These are phyloP conservation scores for Fistulinella prunicolor DNA, from an alignment of 768 basidiomycete species.

Conservation along the genomic window DNA sequence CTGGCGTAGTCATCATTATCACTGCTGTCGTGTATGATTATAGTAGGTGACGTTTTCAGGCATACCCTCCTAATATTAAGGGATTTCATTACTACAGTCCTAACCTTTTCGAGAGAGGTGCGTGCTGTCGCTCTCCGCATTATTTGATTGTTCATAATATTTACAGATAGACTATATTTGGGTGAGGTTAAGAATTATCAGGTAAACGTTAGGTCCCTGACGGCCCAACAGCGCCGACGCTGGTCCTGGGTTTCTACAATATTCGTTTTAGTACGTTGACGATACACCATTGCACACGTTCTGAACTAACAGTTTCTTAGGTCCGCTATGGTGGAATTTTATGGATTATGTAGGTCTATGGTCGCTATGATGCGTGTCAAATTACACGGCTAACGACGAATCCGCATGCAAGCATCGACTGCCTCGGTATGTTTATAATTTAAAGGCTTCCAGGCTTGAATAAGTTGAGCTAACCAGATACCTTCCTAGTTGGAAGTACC, in stretches of 20 bases:
- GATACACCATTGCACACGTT: background rate
- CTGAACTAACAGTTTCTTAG: background rate
- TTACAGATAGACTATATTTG: background rate
- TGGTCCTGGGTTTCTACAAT: background rate
- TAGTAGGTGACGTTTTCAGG: background rate
- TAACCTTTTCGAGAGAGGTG: background rate
- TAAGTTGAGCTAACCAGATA: background rate
- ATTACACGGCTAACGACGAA: background rate
- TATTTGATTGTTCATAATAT: background rate
- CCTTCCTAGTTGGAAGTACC: background rate
- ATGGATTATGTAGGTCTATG: background rate
- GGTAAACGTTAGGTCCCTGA: background rate
- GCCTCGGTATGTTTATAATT: background rate
- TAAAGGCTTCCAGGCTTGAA: background rate
- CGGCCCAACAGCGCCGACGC: background rate
- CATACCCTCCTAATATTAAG: background rate
- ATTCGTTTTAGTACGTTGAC: background rate
- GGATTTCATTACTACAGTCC: background rate
- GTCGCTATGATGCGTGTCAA: background rate
- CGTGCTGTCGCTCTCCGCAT: background rate
- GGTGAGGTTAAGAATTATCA: background rate
- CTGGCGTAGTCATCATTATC: no score
- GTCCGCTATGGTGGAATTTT: background rate
- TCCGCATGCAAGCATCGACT: background rate
- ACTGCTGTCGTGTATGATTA: background rate